Base-by-base conservation (phyloP, 768 basidiomycete genomes). In the Hydnum rufescens region DNA sequence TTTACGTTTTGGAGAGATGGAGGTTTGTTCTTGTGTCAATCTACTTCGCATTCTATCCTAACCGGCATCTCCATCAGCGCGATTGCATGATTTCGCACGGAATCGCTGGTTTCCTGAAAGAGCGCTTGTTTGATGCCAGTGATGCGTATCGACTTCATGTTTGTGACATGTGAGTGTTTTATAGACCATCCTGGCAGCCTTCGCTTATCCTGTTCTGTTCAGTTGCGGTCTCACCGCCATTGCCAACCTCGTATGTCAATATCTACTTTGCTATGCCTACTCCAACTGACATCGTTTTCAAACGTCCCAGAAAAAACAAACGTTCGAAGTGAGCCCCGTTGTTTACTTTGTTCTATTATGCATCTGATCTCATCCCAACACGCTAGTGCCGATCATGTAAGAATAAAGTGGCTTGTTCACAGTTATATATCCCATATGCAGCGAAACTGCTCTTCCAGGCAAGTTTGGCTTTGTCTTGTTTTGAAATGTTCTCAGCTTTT, bases 41-140 rank as follows among this genome's bases (percentile, higher is more conserved):
- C n/a, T 51, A 13, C 22, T 32, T 54, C n/a, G 36, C 43, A 8
- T 32, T 39, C 13, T 39, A 22, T 47, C 44, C 44, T 47, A 0
- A 47, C 8, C 44, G 44, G 13, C 44, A n/a, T n/a, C n/a, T n/a
- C n/a, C n/a, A 8, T 30, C 36, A 65, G 64, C 86, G 89, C 65
- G 93, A 96, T 76, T 97, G 95, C 65, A 99, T 99, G 95, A 93
- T 99, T 56, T 95, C 95, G 23, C 95, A 99, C 70, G 95, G 95
- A 64, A 90, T 97, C 57, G 93, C 95, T 44, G 88, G 78, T 1
- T 97, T 97, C 78, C 67, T 97, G 67, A 96, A 96, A 68, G 95
- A 97, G 69, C 82, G 95, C 54, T 71, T 97, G 64, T 90, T 90
- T 60, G 87, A 90, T 63, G 88, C 85, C 29, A 86, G 83, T 62